These are phyloP conservation scores for Citrus unshiu DNA, from an alignment of 345 rosid genomes.

Conservation along the genomic window DNA sequence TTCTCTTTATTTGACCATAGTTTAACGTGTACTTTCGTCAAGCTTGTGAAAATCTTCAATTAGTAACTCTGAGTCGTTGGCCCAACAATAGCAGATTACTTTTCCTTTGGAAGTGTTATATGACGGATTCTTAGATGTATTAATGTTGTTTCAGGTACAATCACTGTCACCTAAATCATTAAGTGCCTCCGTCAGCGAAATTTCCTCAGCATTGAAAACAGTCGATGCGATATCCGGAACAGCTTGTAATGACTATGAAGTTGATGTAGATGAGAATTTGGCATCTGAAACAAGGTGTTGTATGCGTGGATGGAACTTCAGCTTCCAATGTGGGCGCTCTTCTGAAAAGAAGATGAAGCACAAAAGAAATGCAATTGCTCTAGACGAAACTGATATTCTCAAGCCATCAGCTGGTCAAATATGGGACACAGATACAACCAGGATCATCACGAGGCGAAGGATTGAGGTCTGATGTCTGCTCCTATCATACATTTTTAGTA, in stretches of 20 bases:
- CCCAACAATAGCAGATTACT: neutral
- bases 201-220: too few relatives aligned
- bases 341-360: slow-evolving; percentile 29
- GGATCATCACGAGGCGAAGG: slow-evolving; percentile 15
- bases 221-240: too few relatives aligned
- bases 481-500: neutral
- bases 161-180: slow-evolving; percentile 28
- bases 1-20: neutral
- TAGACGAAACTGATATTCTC: slow-evolving; percentile 28
- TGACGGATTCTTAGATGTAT: neutral
- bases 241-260: neutral
- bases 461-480: slow-evolving; percentile 10
- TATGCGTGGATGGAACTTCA: slow-evolving; percentile 28
- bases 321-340: slow-evolving; percentile 25
- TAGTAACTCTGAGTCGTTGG: neutral
- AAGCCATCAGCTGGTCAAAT: slow-evolving; percentile 25
- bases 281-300: slow-evolving; percentile 29
- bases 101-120: neutral
- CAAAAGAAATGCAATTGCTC: slow-evolving; percentile 29
- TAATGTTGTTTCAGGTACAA: slow-evolving; percentile 34
- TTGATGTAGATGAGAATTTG: slow-evolving; percentile 39
- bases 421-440: slow-evolving; percentile 28
- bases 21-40: neutral
- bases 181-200: too few relatives aligned
- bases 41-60: neutral